phyloP scores from a whole-genome alignment of 768 basidiomycete species.

The Suillus cothurnatus region DNA sequence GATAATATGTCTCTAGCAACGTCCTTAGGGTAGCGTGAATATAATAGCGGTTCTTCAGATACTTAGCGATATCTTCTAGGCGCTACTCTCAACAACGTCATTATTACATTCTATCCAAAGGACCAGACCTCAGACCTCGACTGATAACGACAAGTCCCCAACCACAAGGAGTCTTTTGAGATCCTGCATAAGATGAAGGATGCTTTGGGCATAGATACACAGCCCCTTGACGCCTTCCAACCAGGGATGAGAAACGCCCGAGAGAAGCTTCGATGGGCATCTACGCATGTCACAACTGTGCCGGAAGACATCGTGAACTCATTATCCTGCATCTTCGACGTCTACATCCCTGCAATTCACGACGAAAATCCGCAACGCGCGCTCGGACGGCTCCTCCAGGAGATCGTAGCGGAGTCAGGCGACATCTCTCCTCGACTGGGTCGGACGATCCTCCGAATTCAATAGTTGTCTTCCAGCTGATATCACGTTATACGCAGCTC shows the following conservation, averaged over 20 bases:
- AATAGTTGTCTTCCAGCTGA: not conserved
- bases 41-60: too few relatives aligned
- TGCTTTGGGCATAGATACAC: not conserved
- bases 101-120: too few relatives aligned
- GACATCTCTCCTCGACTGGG: not conserved
- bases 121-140: not conserved
- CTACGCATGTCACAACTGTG: not conserved
- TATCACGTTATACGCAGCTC: not conserved
- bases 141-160: not conserved
- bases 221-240: not conserved
- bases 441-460: not conserved
- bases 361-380: not conserved
- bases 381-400: not conserved
- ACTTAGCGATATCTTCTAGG: not conserved
- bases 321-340: not conserved
- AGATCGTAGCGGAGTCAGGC: not conserved
- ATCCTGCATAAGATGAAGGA: not conserved
- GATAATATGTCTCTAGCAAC: not conserved
- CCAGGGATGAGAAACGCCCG: not conserved
- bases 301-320: not conserved
- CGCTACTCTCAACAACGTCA: not conserved
- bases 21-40: not conserved
- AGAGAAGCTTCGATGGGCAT: not conserved
- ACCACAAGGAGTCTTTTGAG: not conserved
- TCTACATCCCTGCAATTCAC: not conserved